Evolutionary conservation across 805 yeast genomes (phyloP).

Genomic region (Wickerhamiella dianesei): DNA sequence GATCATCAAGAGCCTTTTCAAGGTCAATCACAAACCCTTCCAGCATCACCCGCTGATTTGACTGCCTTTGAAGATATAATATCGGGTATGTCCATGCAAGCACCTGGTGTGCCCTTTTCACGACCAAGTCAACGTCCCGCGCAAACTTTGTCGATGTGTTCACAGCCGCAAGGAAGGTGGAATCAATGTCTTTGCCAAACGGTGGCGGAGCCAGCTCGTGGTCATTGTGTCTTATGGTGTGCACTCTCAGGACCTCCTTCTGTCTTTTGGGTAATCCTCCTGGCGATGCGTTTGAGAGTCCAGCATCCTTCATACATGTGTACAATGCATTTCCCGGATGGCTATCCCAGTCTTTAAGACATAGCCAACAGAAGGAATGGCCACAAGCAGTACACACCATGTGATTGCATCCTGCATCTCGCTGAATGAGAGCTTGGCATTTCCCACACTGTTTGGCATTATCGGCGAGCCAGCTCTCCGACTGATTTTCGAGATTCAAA

Average conservation of each 20-base stretch:
- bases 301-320: constrained; percentile 37
- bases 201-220: constrained; percentile 7
- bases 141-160: neutral
- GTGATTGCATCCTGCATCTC: constrained; percentile 95
- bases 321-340: constrained; percentile 50
- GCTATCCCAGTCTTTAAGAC: constrained; percentile 57
- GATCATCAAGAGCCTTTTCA: constrained; percentile 50
- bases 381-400: constrained; percentile 75
- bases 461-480: constrained; percentile 71
- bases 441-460: constrained; percentile 80
- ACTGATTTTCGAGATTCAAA: constrained; percentile 77
- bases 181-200: neutral
- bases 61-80: constrained; percentile 47
- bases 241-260: constrained; percentile 3
- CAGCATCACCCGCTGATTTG: constrained; percentile 43
- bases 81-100: constrained; percentile 87
- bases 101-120: constrained; percentile 57
- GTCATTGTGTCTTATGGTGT: constrained; percentile 7
- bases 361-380: constrained; percentile 87
- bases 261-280: constrained; percentile 3
- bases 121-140: constrained; percentile 23
- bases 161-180: neutral
- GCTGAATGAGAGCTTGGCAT: constrained; percentile 70
- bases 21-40: constrained; percentile 59
- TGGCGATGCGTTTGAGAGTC: neutral